A percentile compares a stretch with the other conserved stretches of the same genome.
Conservation (phyloP, 148 eudicot species). For the Drosera capensis region DNA sequence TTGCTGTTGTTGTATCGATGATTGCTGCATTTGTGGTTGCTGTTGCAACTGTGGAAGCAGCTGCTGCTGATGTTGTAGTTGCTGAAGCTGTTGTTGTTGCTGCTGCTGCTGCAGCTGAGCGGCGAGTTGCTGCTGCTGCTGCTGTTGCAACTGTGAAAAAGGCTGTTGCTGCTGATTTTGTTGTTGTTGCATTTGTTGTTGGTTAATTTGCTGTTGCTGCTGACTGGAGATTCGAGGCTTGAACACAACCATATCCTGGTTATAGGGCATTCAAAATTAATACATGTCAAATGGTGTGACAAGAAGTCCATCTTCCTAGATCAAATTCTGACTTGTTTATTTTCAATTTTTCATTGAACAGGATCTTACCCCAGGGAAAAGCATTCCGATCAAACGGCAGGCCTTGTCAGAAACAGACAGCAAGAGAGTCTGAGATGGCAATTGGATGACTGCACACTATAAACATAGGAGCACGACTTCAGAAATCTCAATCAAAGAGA, state of each 20-base stretch:
- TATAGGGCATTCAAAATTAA: not conserved
- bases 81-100: constrained; percentile 21
- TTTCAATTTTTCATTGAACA: not conserved
- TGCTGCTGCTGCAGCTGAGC: constrained; percentile 13
- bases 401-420: constrained; percentile 91
- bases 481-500: not conserved
- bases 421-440: constrained; percentile 85
- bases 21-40: too few relatives aligned
- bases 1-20: constrained; percentile 9
- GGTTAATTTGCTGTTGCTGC: constrained; percentile 27
- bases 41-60: constrained; percentile 3
- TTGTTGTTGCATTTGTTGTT: constrained; percentile 7
- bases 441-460: constrained; percentile 92
- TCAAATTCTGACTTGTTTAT: too few relatives aligned
- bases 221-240: constrained; percentile 71
- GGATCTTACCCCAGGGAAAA: constrained; percentile 79
- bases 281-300: not conserved
- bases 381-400: constrained; percentile 93
- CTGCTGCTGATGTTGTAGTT: constrained; percentile 16
- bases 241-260: constrained; percentile 80
- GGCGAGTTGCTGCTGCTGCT: constrained; percentile 13
- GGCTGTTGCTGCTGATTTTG: constrained; percentile 20
- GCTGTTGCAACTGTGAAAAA: too few relatives aligned
- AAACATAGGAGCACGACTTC: constrained; percentile 10
- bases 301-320: too few relatives aligned